phyloP scores from a whole-genome alignment of 2,329 filamentous ascomycete species.

The Microdochium nivale region DNA sequence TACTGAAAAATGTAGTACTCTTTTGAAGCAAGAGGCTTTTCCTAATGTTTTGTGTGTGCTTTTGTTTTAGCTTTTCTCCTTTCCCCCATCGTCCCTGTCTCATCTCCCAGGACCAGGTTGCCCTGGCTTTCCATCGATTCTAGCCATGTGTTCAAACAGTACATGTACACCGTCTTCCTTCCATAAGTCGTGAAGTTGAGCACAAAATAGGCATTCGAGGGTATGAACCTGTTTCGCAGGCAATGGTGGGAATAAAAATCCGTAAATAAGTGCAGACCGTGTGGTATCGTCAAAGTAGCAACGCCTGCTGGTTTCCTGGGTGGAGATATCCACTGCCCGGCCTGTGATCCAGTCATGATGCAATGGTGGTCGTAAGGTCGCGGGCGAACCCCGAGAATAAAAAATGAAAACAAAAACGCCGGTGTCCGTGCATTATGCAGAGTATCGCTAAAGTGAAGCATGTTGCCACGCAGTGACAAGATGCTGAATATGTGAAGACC shows the following conservation, averaged over 20 bases:
- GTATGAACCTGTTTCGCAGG: slow-evolving; percentile 1
- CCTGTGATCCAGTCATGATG: slow-evolving; percentile 5
- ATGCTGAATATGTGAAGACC: slow-evolving; percentile 5
- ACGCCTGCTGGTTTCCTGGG: slow-evolving; percentile 17
- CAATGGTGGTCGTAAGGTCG: slow-evolving; percentile 5
- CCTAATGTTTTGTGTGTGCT: background rate
- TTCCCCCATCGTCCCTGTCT: background rate
- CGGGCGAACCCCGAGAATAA: slow-evolving; percentile 6
- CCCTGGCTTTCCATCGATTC: background rate
- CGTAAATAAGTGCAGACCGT: slow-evolving; percentile 12
- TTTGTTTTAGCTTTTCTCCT: slow-evolving; percentile 1
- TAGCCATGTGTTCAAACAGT: background rate
- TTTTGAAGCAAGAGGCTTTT: background rate
- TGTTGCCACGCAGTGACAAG: slow-evolving; percentile 21
- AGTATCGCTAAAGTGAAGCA: slow-evolving; percentile 20
- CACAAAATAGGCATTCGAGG: background rate
- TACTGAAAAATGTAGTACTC: background rate
- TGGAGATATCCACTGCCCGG: slow-evolving; percentile 12
- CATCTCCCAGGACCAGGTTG: background rate
- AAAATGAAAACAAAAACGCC: slow-evolving; percentile 19
- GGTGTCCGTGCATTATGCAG: slow-evolving; percentile 18
- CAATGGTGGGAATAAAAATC: slow-evolving; percentile 8
- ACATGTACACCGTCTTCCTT: background rate
- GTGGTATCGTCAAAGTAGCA: slow-evolving; percentile 24
- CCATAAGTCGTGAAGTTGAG: background rate